Base-by-base conservation (phyloP, 257 asterid species). In the Cinchona pubescens region DNA sequence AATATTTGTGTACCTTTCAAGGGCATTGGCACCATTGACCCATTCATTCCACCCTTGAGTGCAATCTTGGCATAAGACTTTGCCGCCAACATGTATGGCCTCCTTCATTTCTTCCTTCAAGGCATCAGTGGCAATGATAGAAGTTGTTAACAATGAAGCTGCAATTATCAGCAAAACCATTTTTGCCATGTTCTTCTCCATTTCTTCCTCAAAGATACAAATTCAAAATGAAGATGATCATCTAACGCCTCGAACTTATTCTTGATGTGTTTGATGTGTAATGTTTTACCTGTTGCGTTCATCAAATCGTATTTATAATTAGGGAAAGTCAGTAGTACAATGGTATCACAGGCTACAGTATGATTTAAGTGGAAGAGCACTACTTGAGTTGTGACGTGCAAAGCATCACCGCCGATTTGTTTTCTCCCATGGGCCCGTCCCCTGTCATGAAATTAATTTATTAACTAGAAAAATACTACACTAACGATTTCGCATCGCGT, bases 31-130 rank as follows among this genome's bases (percentile, higher is more conserved):
- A 42, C 88, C 97, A 32, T 84, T 78, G 73, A 86, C 88, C 98
- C 98, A 93, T 59, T 90, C 86, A 16, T 86, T 87, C 89, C 90
- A 91, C 42, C 91, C 96, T 61, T 79, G 42, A 32, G 83, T 76
- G 82, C 98, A 91, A 65, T 93, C 92, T 82, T 93, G 98, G 90
- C 98, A 93, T 29, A 87, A 89, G 49, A 91, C 96, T 79, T 82
- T 88, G 38, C 98, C 98, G 71, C 88, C 67, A 29, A 90, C 89
- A 40, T 91, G 95, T 23, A 91, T 86, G 46, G 81, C 82, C 62
- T 83, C 78, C 27, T 72, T 58, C 56, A n/a, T n/a, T n/a, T 51
- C 69, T 76, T 78, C 88, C 43, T 74, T 62, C 73, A 21, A 46
- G 13, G 32, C 2, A 37, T 34, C 77, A 34, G 67, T 64, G 59